A percentile compares a stretch with the other conserved stretches of the same genome.
phyloP scores from a whole-genome alignment of 2,329 filamentous ascomycete genomes.

The Cadophora gregata region DNA sequence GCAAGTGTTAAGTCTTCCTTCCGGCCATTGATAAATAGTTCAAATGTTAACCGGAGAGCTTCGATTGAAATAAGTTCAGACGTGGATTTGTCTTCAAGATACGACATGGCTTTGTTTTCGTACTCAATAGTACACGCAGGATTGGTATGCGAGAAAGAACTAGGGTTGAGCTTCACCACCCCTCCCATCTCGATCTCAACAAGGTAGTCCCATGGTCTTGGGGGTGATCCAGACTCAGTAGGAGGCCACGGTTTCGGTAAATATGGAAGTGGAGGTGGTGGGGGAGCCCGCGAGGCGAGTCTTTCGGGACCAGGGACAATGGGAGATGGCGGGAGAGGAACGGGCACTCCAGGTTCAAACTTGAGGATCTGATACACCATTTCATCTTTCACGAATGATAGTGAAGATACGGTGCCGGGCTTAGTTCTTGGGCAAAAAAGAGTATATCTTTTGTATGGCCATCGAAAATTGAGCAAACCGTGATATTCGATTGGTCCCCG shows the following conservation, averaged over 20 bases:
- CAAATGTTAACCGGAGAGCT: background rate
- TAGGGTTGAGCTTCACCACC: background rate
- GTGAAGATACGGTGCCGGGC: background rate
- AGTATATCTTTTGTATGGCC: background rate
- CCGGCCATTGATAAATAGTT: background rate
- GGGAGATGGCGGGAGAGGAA: background rate
- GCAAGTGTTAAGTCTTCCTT: background rate
- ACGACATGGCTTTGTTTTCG: background rate
- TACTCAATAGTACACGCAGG: background rate
- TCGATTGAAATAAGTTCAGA: background rate
- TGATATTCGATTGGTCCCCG: background rate
- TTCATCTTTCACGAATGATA: background rate
- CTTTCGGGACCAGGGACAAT: background rate
- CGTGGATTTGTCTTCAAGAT: too few relatives aligned
- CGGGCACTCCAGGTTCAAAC: background rate
- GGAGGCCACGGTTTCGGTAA: background rate
- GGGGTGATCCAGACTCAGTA: background rate
- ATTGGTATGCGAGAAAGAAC: background rate
- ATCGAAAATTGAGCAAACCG: background rate
- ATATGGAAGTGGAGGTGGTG: background rate
- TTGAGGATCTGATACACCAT: background rate
- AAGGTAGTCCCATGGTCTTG: background rate
- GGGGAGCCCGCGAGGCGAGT: background rate
- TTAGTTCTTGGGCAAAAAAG: background rate
- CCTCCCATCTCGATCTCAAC: background rate